Evolutionary conservation across 768 basidiomycete genomes (phyloP).

Genomic region (Collybia sordida): DNA sequence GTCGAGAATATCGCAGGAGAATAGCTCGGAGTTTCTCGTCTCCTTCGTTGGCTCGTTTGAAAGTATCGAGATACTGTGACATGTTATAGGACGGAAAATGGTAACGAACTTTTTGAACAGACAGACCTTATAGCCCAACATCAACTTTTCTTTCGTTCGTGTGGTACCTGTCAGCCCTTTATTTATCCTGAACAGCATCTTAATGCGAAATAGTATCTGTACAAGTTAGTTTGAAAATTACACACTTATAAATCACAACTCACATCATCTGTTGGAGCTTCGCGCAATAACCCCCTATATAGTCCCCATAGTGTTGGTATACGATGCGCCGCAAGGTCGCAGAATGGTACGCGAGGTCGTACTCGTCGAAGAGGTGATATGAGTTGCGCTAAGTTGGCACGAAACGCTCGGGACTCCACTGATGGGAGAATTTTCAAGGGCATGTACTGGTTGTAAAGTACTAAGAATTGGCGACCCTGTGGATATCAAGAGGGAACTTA

Average conservation of each 20-base stretch:
- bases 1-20: conserved; percentile 55
- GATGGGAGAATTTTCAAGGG: no score
- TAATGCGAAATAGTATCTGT: conserved; percentile 61
- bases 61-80: conserved; percentile 59
- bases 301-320: conserved; percentile 76
- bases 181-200: conserved; percentile 51
- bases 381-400: conserved; percentile 49
- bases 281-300: conserved; percentile 66
- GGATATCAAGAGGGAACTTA: no score
- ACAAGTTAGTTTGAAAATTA: conserved; percentile 2
- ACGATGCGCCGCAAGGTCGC: conserved; percentile 66
- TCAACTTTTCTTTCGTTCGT: conserved; percentile 44
- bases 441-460: no score
- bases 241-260: conserved; percentile 16
- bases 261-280: conserved; percentile 58
- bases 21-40: conserved; percentile 44
- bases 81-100: not conserved
- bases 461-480: no score
- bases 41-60: conserved; percentile 52
- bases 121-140: conserved; percentile 58
- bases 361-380: conserved; percentile 59
- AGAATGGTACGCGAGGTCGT: conserved; percentile 66
- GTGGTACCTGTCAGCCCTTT: conserved; percentile 53
- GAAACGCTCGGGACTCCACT: conserved; percentile 43
- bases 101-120: not conserved